Evolutionary conservation across 257 asterid species (phyloP).

Genomic region (Forsythia viridissima): DNA sequence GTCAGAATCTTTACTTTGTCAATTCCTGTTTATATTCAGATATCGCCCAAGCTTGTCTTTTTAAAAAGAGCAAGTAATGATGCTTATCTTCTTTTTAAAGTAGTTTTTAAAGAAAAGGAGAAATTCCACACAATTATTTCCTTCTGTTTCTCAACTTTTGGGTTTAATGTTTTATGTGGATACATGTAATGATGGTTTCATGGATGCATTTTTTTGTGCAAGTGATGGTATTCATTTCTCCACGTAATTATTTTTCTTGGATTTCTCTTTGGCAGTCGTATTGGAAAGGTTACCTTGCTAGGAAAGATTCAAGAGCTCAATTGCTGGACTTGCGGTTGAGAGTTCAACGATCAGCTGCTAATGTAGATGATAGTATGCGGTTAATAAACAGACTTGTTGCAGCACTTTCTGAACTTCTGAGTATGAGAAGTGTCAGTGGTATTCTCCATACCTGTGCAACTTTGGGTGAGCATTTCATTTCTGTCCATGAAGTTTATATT

Average conservation of each 20-base stretch:
- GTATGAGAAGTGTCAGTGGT: constrained; percentile 75
- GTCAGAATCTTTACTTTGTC: not conserved
- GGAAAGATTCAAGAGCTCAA: constrained; percentile 68
- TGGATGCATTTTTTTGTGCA: not conserved
- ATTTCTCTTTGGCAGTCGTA: constrained; percentile 50
- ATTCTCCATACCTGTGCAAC: constrained; percentile 90
- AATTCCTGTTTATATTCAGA: not conserved
- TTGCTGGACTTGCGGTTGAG: constrained; percentile 68
- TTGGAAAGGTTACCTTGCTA: constrained; percentile 88
- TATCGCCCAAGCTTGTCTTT: not conserved
- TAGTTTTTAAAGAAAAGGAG: not conserved
- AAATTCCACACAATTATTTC: not conserved
- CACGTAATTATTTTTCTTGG: constrained; percentile 4
- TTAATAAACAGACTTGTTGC: constrained; percentile 82
- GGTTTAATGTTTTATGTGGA: not conserved
- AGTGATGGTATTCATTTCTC: constrained; percentile 12
- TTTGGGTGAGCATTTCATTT: constrained; percentile 47
- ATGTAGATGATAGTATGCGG: constrained; percentile 79
- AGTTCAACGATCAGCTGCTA: constrained; percentile 87
- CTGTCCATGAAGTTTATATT: not conserved
- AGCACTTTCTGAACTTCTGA: constrained; percentile 85
- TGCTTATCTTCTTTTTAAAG: not conserved
- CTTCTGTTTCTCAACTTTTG: not conserved
- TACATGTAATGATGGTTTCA: not conserved
- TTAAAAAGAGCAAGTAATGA: not conserved